Evolutionary conservation across 345 rosid genomes (phyloP).

Genomic region (Reutealis trisperma): DNA sequence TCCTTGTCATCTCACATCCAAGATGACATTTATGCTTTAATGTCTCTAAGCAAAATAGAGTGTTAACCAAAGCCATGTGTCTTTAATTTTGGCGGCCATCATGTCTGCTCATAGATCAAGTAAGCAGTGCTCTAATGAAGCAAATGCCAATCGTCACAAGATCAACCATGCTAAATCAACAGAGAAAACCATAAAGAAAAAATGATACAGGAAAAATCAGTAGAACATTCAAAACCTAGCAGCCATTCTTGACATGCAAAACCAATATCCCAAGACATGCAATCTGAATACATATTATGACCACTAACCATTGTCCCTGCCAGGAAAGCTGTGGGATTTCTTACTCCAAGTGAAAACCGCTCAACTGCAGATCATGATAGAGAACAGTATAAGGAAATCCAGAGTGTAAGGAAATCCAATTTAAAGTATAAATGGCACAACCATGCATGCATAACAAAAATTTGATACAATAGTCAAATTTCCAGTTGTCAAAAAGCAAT

Average conservation of each 20-base stretch:
- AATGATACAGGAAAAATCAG: neutral
- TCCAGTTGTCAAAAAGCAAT: neutral
- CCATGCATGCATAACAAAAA: neutral
- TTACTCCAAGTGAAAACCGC: constrained; percentile 76
- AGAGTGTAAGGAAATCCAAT: constrained; percentile 15
- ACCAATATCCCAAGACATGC: neutral
- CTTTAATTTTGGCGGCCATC: neutral
- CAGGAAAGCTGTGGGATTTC: constrained; percentile 85
- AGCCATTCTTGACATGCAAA: neutral
- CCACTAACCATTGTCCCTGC: constrained; percentile 77
- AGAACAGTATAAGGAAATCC: constrained; percentile 11
- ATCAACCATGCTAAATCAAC: neutral
- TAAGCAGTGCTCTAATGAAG: neutral
- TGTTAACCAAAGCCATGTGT: neutral
- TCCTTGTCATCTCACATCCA: neutral
- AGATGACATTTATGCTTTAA: neutral
- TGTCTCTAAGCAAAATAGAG: neutral
- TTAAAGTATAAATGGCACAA: neutral
- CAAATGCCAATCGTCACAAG: neutral
- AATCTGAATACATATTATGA: neutral
- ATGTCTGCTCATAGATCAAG: neutral
- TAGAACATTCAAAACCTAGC: neutral
- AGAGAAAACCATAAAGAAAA: neutral
- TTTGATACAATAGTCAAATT: neutral
- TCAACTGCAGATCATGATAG: constrained; percentile 61